Evolutionary conservation across 2,329 filamentous ascomycete genomes (phyloP), one percentile per base, ranked within the genome.

Genomic region (Fonsecaea multimorphosa): DNA sequence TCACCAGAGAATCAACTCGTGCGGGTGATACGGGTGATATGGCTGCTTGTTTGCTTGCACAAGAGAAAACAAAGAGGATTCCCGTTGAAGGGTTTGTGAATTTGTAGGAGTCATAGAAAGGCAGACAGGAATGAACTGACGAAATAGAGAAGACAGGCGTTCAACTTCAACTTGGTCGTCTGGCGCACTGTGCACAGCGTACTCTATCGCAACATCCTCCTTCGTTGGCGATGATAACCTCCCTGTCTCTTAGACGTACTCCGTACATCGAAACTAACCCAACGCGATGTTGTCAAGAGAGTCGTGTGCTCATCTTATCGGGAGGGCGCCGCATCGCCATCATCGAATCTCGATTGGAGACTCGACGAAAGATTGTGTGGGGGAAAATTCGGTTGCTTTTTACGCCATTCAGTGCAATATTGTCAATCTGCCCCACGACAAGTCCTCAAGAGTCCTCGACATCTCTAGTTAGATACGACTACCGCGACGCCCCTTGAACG

Each of bases 331-430:
- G 31, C 46, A 16, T 22, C 49, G 14, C 22, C 44, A n/a, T 49
- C 46, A 29, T 36, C 29, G 16, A 36, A 8, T 34, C n/a, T 12
- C 38, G 12, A n/a, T 29, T 14, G 22, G 27, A 11, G 14, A 44
- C 16, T 27, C 8, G n/a, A n/a, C 2, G 22, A 60, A 36, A 54
- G 38, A 44, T 63, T 63, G 60, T 63, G 60, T 44, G 60, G 60
- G 52, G 59, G 29, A 55, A 60, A 60, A 60, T 60, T 60, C 27
- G 19, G 19, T 29, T 4, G 19, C 56, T 53, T 22, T 52, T 58
- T 31, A 14, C 24, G 7, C 22, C 14, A 4, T 24, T 44, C 56
- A 38, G 34, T 31, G 56, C 40, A 38, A 32, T 19, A 27, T 12
- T 55, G 22, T 24, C 27, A 32, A 32, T 16, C 16, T 34, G 52